A percentile compares a stretch with the other conserved stretches of the same genome.
Evolutionary conservation across 1,139 yeast genomes (phyloP).

Genomic region (Blastobotrys raffinosifermentans): DNA sequence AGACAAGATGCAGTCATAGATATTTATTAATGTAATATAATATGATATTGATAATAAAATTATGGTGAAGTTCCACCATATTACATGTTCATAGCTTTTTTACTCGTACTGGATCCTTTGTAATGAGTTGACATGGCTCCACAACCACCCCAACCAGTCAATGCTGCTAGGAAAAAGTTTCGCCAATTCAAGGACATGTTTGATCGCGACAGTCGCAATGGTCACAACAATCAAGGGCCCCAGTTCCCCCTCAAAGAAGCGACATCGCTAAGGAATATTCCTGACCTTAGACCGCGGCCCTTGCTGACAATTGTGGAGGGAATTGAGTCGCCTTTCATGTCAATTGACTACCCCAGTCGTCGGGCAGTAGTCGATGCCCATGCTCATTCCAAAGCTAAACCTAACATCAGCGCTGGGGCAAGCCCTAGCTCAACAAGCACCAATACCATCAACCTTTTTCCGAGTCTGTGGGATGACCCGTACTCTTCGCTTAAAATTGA

Average conservation of each 20-base stretch:
- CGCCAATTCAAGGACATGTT: neutral
- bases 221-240: neutral
- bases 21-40: too few species aligned
- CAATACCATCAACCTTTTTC: neutral
- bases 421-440: too few species aligned
- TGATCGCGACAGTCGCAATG: neutral
- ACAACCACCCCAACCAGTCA: neutral
- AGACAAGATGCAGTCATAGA: too few species aligned
- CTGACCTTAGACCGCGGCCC: neutral
- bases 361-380: neutral
- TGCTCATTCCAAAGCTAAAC: neutral
- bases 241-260: neutral
- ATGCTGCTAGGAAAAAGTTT: slow-evolving; percentile 1
- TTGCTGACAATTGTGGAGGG: slow-evolving; percentile 3
- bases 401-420: too few species aligned
- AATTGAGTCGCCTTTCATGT: slow-evolving; percentile 7
- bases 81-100: too few species aligned
- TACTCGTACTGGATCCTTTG: too few species aligned
- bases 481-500: slow-evolving; percentile 17
- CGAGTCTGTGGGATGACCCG: slow-evolving; percentile 7
- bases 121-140: too few species aligned
- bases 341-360: neutral
- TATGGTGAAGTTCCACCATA: too few species aligned
- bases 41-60: too few species aligned
- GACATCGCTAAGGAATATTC: neutral